A percentile compares a stretch with the other conserved stretches of the same genome.
Conservation (phyloP, 2,329 filamentous ascomycete genomes). For the Periconia macrospinosa region DNA sequence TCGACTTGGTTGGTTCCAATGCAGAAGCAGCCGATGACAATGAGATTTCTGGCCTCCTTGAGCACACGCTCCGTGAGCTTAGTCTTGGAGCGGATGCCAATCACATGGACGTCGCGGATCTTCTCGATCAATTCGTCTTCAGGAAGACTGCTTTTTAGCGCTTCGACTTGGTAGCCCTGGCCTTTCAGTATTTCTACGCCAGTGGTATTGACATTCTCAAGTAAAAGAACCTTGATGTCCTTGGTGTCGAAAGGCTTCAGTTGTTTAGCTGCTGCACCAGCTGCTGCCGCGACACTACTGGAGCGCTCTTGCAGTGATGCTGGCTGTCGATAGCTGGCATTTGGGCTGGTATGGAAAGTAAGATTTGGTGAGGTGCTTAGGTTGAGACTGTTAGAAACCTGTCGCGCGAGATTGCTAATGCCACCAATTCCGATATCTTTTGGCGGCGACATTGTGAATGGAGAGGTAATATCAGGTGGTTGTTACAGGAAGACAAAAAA, state of each 20-base stretch:
- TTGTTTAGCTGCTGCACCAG: slow-evolving; percentile 64
- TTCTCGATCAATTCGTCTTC: slow-evolving; percentile 96
- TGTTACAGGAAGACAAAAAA: neutral
- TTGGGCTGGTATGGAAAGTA: slow-evolving; percentile 70
- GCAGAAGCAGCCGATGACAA: slow-evolving; percentile 97
- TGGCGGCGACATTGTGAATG: slow-evolving; percentile 34
- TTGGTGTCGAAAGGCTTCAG: slow-evolving; percentile 94
- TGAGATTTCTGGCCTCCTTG: slow-evolving; percentile 85
- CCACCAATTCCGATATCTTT: slow-evolving; percentile 37
- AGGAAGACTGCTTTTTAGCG: slow-evolving; percentile 81
- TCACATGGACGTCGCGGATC: slow-evolving; percentile 96
- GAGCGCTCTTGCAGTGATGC: slow-evolving; percentile 40
- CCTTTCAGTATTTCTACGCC: slow-evolving; percentile 78
- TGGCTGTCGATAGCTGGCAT: slow-evolving; percentile 57
- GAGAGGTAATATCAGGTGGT: too few species aligned
- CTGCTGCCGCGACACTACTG: slow-evolving; percentile 21
- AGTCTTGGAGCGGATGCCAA: slow-evolving; percentile 97
- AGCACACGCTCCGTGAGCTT: slow-evolving; percentile 87
- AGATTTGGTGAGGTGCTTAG: slow-evolving; percentile 75
- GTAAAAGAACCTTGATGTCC: slow-evolving; percentile 92
- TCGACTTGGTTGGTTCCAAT: slow-evolving; percentile 98
- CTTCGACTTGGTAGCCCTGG: slow-evolving; percentile 96
- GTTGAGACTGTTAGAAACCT: slow-evolving; percentile 62
- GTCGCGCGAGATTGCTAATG: slow-evolving; percentile 44
- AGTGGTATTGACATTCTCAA: slow-evolving; percentile 95